phyloP scores from a whole-genome alignment of 2,329 filamentous ascomycete species.

The Scytalidium sp. region DNA sequence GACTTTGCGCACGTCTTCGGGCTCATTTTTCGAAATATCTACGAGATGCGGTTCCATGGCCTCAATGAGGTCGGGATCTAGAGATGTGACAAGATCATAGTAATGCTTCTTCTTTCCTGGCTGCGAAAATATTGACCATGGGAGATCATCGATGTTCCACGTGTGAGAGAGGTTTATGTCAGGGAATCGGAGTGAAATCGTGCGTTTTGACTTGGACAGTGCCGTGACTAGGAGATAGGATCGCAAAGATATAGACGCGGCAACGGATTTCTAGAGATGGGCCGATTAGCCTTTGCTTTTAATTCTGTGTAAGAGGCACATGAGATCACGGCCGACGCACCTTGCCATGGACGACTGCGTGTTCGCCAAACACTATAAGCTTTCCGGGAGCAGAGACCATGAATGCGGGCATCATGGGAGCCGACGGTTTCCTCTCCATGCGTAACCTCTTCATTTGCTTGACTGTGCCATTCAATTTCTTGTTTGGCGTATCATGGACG shows the following conservation, averaged over 20 bases:
- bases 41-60: constrained; percentile 78
- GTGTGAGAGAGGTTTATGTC: constrained; percentile 88
- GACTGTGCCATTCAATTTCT: constrained; percentile 17
- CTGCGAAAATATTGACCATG: constrained; percentile 78
- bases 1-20: constrained; percentile 75
- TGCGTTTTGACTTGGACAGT: constrained; percentile 86
- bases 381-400: constrained; percentile 98
- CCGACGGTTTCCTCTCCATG: constrained; percentile 54
- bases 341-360: constrained; percentile 97
- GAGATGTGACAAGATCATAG: constrained; percentile 80
- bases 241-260: constrained; percentile 88
- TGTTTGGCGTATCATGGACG: constrained; percentile 11
- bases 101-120: constrained; percentile 91
- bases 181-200: constrained; percentile 82
- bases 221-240: constrained; percentile 96
- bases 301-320: not conserved
- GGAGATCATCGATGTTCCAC: constrained; percentile 90
- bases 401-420: constrained; percentile 78
- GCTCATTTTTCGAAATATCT: constrained; percentile 62
- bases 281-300: not conserved
- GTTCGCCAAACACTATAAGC: constrained; percentile 97
- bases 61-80: constrained; percentile 79
- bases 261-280: constrained; percentile 71
- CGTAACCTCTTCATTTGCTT: constrained; percentile 8
- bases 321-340: constrained; percentile 38